Evolutionary conservation across 2,329 filamentous ascomycete species (phyloP), one percentile per base, ranked within the genome.

Genomic region (Fusarium sacchari): DNA sequence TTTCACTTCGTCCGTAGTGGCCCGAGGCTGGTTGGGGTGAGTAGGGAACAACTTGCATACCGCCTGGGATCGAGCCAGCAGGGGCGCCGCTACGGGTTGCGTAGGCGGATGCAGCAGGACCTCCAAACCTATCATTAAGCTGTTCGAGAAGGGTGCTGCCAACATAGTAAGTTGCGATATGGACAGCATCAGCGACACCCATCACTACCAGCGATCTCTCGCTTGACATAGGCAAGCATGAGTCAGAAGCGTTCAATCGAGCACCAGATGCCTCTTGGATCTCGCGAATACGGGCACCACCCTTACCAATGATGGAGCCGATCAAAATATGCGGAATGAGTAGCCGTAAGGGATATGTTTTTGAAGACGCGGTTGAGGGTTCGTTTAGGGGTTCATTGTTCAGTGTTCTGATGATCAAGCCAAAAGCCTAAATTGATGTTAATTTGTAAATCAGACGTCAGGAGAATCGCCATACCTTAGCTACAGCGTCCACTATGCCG

Each of bases 31-130:
- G 93, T 82, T 98, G 95, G 56, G 96, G 96, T 64, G 94, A 93
- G 82, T 99, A 99, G 11, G 96, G 96, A n/a, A 98, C 95, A 56
- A 99, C 96, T 83, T 98, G 96, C 95, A 99, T 97, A 70, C 96
- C 96, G 68, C 96, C 96, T 28, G 96, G 96, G 22, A 98, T 94
- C 39, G 96, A 94, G 58, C 96, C 96, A 65, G 96, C 94, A 57
- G 96, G 95, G 56, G 94, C 95, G 71, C 96, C 96, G 80, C 94
- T 97, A 74, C 96, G 92, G 52, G 96, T 97, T 52, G 96, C 96
- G 81, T 99, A 99, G 36, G 96, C 96, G n/a, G 96, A 99, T 56
- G 96, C 96, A 65, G 95, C 95, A 26, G 96, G 95, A 11, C 96
- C 96, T 60, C 96, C 96, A 77, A 98, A 99, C 46, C 96, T 92